These are phyloP conservation scores for Umbelopsis sp. DNA, from an alignment of 192 early-diverging fungal species.

Conservation along the genomic window DNA sequence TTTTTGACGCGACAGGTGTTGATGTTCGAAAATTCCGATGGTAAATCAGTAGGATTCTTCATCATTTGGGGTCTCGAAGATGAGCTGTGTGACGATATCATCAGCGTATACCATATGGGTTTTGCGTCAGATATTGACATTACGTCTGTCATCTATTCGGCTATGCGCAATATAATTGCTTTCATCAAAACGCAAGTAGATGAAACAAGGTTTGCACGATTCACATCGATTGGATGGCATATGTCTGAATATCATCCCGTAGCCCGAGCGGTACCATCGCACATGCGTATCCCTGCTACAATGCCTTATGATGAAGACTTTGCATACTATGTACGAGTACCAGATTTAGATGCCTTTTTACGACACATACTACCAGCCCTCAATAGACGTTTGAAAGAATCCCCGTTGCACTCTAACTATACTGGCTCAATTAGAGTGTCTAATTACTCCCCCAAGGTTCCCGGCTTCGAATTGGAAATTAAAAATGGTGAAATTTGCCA, in stretches of 20 bases:
- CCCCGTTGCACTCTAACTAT: neutral
- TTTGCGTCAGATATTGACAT: neutral
- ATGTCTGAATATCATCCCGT: neutral
- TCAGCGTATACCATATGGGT: neutral
- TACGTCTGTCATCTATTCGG: neutral
- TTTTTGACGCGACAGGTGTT: neutral
- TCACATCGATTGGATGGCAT: neutral
- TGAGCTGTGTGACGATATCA: neutral
- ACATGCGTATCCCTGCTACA: neutral
- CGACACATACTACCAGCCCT: conserved; percentile 5
- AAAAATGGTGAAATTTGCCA: neutral
- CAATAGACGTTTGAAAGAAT: neutral
- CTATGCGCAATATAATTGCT: neutral
- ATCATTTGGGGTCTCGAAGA: neutral
- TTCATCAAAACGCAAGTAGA: neutral
- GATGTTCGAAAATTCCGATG: neutral
- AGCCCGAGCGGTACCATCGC: neutral
- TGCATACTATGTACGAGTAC: neutral
- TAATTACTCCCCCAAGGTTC: neutral
- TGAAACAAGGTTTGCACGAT: neutral
- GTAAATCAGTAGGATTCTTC: neutral
- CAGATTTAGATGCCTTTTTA: neutral
- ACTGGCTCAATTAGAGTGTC: neutral
- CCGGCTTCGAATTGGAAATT: neutral
- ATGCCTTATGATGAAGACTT: conserved; percentile 1